Percentiles rank a stretch among this genome's conserved stretches.
Conservation (phyloP, 352 stramenopile species). For the Hyphochytrium catenoides region DNA sequence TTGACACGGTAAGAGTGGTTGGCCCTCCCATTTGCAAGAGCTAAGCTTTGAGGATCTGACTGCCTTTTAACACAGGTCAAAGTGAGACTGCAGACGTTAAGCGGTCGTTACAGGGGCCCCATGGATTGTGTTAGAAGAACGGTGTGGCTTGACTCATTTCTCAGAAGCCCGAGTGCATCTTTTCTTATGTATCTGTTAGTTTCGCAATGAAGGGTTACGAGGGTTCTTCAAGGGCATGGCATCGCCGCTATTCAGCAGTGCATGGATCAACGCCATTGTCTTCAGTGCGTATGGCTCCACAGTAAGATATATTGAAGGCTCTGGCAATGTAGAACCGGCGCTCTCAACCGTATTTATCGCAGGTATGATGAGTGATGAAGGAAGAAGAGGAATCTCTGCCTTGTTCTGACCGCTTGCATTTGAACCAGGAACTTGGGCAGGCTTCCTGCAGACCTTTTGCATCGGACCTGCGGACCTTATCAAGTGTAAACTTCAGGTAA, state of each 20-base stretch:
- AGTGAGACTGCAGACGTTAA: slow-evolving; percentile 28
- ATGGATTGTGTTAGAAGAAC: slow-evolving; percentile 21
- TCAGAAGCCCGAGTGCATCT: too few relatives aligned
- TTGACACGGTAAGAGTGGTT: slow-evolving; percentile 19
- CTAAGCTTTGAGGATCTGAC: slow-evolving; percentile 1
- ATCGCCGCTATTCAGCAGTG: slow-evolving; percentile 47
- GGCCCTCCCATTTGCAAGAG: not conserved
- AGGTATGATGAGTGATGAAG: slow-evolving; percentile 8
- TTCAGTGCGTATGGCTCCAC: slow-evolving; percentile 57
- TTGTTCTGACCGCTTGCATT: not conserved
- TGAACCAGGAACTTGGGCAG: slow-evolving; percentile 19
- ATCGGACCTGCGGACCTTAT: slow-evolving; percentile 48
- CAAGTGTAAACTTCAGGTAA: slow-evolving; percentile 53
- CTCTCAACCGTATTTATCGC: slow-evolving; percentile 39
- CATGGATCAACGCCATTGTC: slow-evolving; percentile 59
- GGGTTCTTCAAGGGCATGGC: slow-evolving; percentile 61
- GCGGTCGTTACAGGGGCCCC: slow-evolving; percentile 23
- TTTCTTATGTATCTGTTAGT: slow-evolving; percentile 10
- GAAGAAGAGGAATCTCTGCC: too few relatives aligned
- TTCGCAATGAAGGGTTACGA: slow-evolving; percentile 31
- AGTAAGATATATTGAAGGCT: not conserved
- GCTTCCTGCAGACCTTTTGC: slow-evolving; percentile 42
- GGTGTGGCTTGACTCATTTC: slow-evolving; percentile 7
- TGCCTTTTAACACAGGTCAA: slow-evolving; percentile 18
- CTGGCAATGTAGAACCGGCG: slow-evolving; percentile 11